Evolutionary conservation across 208 protist genomes (phyloP), one percentile per base, ranked within the genome.

Genomic region (Endotrypanum monterogeii): DNA sequence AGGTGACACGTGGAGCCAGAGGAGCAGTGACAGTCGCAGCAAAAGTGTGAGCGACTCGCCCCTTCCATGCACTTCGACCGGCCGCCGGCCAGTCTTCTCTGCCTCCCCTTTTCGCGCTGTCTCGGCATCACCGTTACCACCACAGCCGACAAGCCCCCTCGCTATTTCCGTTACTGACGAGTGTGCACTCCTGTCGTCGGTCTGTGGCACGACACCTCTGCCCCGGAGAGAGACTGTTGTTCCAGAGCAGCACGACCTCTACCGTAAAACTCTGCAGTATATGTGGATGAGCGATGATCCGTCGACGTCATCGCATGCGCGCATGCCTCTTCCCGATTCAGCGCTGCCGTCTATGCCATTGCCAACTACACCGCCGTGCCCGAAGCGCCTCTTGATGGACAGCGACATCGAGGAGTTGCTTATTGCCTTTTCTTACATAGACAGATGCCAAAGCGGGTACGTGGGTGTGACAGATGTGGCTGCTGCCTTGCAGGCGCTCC

Each of bases 181-280:
- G 20, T 9, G 37, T 37, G 9, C 44, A 65, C 35, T 20, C 37
- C 7, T 39, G 9, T 65, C 20, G 37, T 7, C 37, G 9, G 28
- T 46, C 16, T 25, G 7, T 65, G 60, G 60, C 7, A 2, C 60
- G 60, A 12, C 20, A 2, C 35, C 32, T 7, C 20, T 65, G 60
- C n/a, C 14, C 23, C 35, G 44, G 60, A 48, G 37, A 25, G 60
- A 48, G 37, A 48, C 60, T 41, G 60, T 65, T n/a, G 37, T 37
- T 18, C 44, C 44, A 52, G 60, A 44, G 66, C 76, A 80, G 55
- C 76, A 72, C 28, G 70, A 71, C 4, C 76, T 80, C 35, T 80
- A 80, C 48, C 30, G 52, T 8, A 56, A 76, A 23, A 57, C 76
- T 30, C 25, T 76, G 23, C 54, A 52, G 23, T 67, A 46, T 28